Evolutionary conservation across 2,329 filamentous ascomycete species (phyloP).

Genomic region (Scortechinia acanthostroma): DNA sequence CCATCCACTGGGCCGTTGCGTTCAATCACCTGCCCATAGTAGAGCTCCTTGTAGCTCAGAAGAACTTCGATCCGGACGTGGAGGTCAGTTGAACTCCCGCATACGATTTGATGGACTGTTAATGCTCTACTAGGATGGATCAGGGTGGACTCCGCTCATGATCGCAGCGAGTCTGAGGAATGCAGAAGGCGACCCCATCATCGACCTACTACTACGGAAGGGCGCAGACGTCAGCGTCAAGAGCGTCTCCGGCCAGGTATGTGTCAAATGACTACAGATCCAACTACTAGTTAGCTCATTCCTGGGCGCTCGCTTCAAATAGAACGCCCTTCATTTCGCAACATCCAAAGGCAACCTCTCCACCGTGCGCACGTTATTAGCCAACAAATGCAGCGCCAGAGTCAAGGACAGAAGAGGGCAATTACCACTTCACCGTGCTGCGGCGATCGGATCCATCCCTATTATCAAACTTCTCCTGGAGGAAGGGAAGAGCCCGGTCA

Average conservation of each 20-base stretch:
- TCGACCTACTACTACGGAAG: conserved; percentile 32
- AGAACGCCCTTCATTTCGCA: background rate
- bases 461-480: background rate
- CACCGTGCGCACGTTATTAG: background rate
- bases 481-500: background rate
- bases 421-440: background rate
- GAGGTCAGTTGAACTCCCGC: background rate
- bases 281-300: too few species aligned
- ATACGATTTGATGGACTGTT: background rate
- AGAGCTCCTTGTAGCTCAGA: conserved; percentile 21
- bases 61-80: conserved; percentile 76
- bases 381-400: background rate
- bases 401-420: background rate
- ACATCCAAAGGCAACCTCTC: background rate
- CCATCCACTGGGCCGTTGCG: conserved; percentile 89
- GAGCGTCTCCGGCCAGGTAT: conserved; percentile 29
- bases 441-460: background rate
- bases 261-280: too few species aligned
- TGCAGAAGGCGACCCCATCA: conserved; percentile 29
- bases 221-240: conserved; percentile 33
- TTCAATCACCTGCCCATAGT: conserved; percentile 74
- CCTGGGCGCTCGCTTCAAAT: too few species aligned
- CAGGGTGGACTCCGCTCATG: conserved; percentile 39
- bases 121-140: conserved; percentile 24
- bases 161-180: conserved; percentile 35